Percentiles rank a stretch among this genome's conserved stretches.
These are phyloP conservation scores for Gloeopeniophorella convolvens DNA, from an alignment of 768 basidiomycete genomes.

Conservation along the genomic window DNA sequence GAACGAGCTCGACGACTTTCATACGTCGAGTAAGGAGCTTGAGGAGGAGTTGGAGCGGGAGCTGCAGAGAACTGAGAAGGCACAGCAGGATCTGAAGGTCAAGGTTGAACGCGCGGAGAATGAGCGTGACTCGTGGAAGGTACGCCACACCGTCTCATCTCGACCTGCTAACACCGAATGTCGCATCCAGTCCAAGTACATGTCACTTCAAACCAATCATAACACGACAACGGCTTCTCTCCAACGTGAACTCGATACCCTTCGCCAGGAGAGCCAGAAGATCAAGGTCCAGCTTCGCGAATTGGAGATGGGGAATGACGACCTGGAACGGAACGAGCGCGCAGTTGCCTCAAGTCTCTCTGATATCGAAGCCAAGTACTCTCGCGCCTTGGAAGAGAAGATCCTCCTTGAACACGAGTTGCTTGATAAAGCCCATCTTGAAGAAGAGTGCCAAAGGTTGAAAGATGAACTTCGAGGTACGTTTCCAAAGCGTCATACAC, in stretches of 20 bases:
- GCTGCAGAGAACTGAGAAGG: conserved; percentile 79
- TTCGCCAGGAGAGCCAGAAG: conserved; percentile 67
- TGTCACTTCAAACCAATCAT: conserved; percentile 82
- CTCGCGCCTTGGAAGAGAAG: conserved; percentile 90
- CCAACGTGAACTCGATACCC: conserved; percentile 83
- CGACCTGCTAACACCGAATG: conserved; percentile 12
- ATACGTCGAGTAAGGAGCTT: conserved; percentile 81
- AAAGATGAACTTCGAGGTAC: conserved; percentile 90
- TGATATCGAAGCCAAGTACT: conserved; percentile 83
- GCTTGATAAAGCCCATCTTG: conserved; percentile 80
- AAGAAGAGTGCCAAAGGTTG: conserved; percentile 85
- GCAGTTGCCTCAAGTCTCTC: conserved; percentile 78
- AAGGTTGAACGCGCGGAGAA: conserved; percentile 63
- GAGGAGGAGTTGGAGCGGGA: conserved; percentile 93
- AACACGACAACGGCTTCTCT: conserved; percentile 87
- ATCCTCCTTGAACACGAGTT: conserved; percentile 95
- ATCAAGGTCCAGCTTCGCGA: conserved; percentile 74
- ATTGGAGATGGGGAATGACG: conserved; percentile 96
- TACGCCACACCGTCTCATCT: conserved; percentile 30
- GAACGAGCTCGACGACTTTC: conserved; percentile 81
- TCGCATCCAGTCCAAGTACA: conserved; percentile 63
- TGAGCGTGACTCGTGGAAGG: conserved; percentile 93
- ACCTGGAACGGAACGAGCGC: conserved; percentile 91
- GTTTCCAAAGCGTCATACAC: too few relatives aligned
- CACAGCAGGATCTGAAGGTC: conserved; percentile 71